Conservation (phyloP, 192 early-diverging fungal genomes). For the Coemansia sp. region DNA sequence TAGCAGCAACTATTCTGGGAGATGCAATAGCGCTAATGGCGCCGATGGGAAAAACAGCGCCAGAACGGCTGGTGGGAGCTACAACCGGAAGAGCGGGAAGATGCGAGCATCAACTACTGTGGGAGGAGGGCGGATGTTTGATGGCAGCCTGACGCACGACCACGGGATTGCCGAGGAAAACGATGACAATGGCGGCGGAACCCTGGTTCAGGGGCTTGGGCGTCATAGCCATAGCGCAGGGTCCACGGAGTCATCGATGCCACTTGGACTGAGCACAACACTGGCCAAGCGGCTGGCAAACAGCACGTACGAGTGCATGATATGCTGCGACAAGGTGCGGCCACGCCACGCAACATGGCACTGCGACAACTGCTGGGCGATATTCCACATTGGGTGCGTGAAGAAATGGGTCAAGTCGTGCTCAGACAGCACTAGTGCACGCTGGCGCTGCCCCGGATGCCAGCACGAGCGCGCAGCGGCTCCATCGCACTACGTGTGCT, state of each 20-base stretch:
- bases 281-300: slow-evolving; percentile 66
- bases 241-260: not conserved
- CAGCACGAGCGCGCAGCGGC: slow-evolving; percentile 67
- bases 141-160: slow-evolving; percentile 28
- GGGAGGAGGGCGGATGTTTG: slow-evolving; percentile 44
- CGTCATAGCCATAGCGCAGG: slow-evolving; percentile 5
- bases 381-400: slow-evolving; percentile 88
- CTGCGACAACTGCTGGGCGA: slow-evolving; percentile 84
- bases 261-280: slow-evolving; percentile 61
- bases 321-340: slow-evolving; percentile 87
- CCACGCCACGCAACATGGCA: slow-evolving; percentile 76
- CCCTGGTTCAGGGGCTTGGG: not conserved
- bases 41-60: slow-evolving; percentile 5
- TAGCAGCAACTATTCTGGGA: no score
- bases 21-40: not conserved
- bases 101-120: slow-evolving; percentile 6
- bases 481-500: slow-evolving; percentile 80
- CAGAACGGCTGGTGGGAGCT: not conserved
- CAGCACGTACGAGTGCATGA: slow-evolving; percentile 91
- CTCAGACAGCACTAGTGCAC: slow-evolving; percentile 23
- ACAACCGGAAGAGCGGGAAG: slow-evolving; percentile 22
- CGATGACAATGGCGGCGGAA: slow-evolving; percentile 4
- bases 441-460: slow-evolving; percentile 93
- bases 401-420: slow-evolving; percentile 76
- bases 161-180: slow-evolving; percentile 1